phyloP scores from a whole-genome alignment of 2,329 filamentous ascomycete genomes.

The Cladosporium sp. region DNA sequence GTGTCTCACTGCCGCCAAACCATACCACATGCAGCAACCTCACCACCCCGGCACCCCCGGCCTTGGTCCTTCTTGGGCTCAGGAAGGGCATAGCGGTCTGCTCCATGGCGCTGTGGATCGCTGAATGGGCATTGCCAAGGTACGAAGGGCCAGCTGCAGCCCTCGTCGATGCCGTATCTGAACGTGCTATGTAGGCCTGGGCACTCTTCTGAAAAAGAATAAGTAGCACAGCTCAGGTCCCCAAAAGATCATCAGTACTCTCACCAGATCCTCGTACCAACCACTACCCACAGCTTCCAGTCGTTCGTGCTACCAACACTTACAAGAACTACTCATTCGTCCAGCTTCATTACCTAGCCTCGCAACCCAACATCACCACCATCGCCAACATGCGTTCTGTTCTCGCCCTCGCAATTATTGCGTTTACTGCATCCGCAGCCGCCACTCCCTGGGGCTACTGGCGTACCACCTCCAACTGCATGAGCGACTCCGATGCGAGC shows the following conservation, averaged over 20 bases:
- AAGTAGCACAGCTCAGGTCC: slow-evolving; percentile 16
- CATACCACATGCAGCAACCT: slow-evolving; percentile 21
- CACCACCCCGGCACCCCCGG: slow-evolving; percentile 9
- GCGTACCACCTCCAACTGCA: slow-evolving; percentile 28
- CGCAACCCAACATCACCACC: neutral
- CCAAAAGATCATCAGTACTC: neutral
- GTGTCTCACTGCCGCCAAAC: slow-evolving; percentile 26
- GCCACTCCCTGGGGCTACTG: slow-evolving; percentile 7
- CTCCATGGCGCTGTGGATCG: slow-evolving; percentile 15
- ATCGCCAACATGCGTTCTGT: slow-evolving; percentile 22
- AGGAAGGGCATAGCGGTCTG: slow-evolving; percentile 4
- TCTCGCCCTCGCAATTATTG: slow-evolving; percentile 19
- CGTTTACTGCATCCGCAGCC: slow-evolving; percentile 14
- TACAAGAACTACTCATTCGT: neutral
- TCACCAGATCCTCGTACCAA: slow-evolving; percentile 7
- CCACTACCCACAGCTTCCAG: neutral
- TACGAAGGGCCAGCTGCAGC: neutral
- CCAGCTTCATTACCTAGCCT: slow-evolving; percentile 6
- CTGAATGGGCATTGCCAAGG: slow-evolving; percentile 17
- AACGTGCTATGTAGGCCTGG: slow-evolving; percentile 4
- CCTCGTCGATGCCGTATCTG: slow-evolving; percentile 11
- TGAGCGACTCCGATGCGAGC: slow-evolving; percentile 30
- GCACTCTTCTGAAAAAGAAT: slow-evolving; percentile 13
- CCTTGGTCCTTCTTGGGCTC: neutral
- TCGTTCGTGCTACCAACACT: slow-evolving; percentile 8